Evolutionary conservation across 2,329 filamentous ascomycete species (phyloP).

Genomic region (Microcyclospora tardicrescens): DNA sequence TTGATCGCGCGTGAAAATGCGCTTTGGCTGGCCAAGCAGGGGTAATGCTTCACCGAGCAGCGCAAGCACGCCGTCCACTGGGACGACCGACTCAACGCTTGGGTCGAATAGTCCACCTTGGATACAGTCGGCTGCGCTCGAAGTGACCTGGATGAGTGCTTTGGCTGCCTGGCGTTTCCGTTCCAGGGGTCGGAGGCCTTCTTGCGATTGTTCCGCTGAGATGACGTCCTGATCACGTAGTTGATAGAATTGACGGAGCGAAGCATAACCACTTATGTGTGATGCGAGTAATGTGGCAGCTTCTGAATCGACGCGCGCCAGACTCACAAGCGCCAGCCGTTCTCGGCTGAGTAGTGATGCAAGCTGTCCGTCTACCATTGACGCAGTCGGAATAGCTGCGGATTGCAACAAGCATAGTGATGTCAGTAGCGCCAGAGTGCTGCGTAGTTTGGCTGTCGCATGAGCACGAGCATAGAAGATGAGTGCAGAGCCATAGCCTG

Average conservation of each 20-base stretch:
- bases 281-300: slow-evolving; percentile 73
- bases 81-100: slow-evolving; percentile 66
- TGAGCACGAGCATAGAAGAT: slow-evolving; percentile 87
- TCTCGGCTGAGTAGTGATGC: slow-evolving; percentile 57
- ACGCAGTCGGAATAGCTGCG: slow-evolving; percentile 58
- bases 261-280: slow-evolving; percentile 84
- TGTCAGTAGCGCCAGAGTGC: slow-evolving; percentile 75
- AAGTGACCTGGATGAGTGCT: slow-evolving; percentile 69
- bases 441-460: slow-evolving; percentile 62
- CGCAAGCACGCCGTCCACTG: slow-evolving; percentile 73
- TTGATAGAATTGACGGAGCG: slow-evolving; percentile 78
- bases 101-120: slow-evolving; percentile 80
- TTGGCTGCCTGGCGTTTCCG: slow-evolving; percentile 58
- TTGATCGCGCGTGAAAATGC: slow-evolving; percentile 16
- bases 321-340: slow-evolving; percentile 54
- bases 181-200: slow-evolving; percentile 40
- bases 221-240: slow-evolving; percentile 57
- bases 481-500: slow-evolving; percentile 68
- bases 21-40: slow-evolving; percentile 49
- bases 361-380: slow-evolving; percentile 62
- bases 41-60: slow-evolving; percentile 73
- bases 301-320: slow-evolving; percentile 63
- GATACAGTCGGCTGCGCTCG: slow-evolving; percentile 79
- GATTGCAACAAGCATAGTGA: slow-evolving; percentile 81
- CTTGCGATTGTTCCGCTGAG: slow-evolving; percentile 17